Base-by-base conservation (phyloP, 495 filamentous ascomycete species). In the Aspergillus heteromorphus region DNA sequence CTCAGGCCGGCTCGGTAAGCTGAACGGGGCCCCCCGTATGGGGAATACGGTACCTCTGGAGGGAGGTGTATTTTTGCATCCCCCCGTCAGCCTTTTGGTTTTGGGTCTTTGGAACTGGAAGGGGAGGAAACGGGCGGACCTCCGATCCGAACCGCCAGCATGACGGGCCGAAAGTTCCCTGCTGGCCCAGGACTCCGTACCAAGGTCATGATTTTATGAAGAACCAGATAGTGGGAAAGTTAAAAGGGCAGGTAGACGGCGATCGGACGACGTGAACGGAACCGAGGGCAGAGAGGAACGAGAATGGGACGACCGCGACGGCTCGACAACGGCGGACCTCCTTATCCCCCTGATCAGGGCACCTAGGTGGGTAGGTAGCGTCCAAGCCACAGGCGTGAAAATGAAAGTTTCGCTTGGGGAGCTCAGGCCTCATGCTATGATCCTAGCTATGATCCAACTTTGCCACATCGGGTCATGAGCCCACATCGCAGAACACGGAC, bases 371-470 rank as follows among this genome's bases (percentile, higher is more conserved):
- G n/a, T n/a, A n/a, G n/a, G n/a, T n/a, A 29, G 21, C 43, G 21
- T 29, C 23, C 16, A 29, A 47, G 43, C 43, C 43, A 47, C 53
- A 48, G 40, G 38, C 23, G 41, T 27, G 7, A n/a, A 43, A 41
- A 19, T 42, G 53, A 49, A 42, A 41, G 27, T 48, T 43, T 43
- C 34, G 54, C 49, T 20, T 23, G 43, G 21, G 21, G 45, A 54
- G 54, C 54, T 56, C 54, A 56, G 54, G 54, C 54, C 54, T 56
- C 54, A 56, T 29, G 19, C 42, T 56, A 38, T 21, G 40, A 47
- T 40, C 48, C 48, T 25, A 40, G 43, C 11, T 17, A 47, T 47
- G 43, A 47, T 47, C 23, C 43, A 23, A 30, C 45, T 48, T 48
- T 49, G 45, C 52, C 54, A 51, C 53, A 49, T 45, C 47, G 47